phyloP scores from a whole-genome alignment of 2,329 filamentous ascomycete species.

The Colletotrichum sp. region DNA sequence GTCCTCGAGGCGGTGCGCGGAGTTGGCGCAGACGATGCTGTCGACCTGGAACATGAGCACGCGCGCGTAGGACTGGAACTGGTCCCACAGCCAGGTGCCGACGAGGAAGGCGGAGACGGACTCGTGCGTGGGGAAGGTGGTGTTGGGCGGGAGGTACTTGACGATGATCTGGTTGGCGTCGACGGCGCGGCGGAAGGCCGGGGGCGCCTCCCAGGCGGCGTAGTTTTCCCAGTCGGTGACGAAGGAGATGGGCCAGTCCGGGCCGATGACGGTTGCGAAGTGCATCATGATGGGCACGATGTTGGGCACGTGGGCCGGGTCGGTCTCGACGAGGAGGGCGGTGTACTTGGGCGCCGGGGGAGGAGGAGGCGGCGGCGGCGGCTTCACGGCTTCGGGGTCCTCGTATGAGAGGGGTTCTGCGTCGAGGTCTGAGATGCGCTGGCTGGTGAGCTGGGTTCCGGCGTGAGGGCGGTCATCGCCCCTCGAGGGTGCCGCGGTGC shows the following conservation, averaged over 20 bases:
- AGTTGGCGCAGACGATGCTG: constrained; percentile 39
- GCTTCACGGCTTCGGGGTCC: not conserved
- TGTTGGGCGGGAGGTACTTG: constrained; percentile 39
- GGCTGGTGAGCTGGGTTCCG: not conserved
- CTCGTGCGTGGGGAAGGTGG: constrained; percentile 37
- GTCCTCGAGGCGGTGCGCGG: constrained; percentile 33
- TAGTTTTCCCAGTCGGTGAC: constrained; percentile 35
- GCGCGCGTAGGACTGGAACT: constrained; percentile 35
- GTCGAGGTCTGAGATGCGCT: not conserved
- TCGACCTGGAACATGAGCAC: constrained; percentile 45
- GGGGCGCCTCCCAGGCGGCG: constrained; percentile 17
- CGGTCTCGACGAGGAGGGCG: not conserved
- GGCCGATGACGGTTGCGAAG: constrained; percentile 44
- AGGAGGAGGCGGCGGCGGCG: not conserved
- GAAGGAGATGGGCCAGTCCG: constrained; percentile 50
- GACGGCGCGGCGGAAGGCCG: constrained; percentile 39
- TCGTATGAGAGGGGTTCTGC: not conserved
- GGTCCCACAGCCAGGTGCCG: constrained; percentile 42
- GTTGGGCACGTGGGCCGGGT: constrained; percentile 21
- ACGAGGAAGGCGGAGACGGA: constrained; percentile 26
- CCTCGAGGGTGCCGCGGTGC: not conserved
- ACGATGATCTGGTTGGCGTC: constrained; percentile 37
- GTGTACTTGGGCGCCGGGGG: not conserved
- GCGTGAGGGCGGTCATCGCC: not conserved
- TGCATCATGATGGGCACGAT: constrained; percentile 43